Base-by-base conservation (phyloP, 371 early-diverging fungal genomes). In the Mucor velutinosus region DNA sequence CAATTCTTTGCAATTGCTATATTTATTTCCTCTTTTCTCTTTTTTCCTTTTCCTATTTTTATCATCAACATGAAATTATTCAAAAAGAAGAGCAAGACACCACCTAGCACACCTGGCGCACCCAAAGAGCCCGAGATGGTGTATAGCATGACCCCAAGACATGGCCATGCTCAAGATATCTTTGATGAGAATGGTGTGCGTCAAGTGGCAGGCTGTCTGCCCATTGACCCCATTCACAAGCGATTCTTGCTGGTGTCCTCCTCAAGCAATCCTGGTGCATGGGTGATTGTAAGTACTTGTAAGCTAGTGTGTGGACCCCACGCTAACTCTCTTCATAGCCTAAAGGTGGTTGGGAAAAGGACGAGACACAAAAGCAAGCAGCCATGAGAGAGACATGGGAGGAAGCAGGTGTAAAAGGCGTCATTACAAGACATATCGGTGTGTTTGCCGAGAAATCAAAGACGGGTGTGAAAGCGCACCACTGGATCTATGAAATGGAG, bases 311-410 rank as follows among this genome's bases (percentile, higher is more conserved):
- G 2, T 23, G 19, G 11, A 43, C 10, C 27, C 19, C 14, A 35
- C 21, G 30, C 33, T 55, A 5, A 55, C 57, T 23, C 25, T 61
- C 61, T 10, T 43, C 32, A 21, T 21, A 81, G 71, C 87, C 87
- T 19, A 87, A 87, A 59, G 87, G 87, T n/a, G 85, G 87, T 25
- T 85, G 85, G 87, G 87, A 85, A 63, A 80, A 75, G 51, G 84
- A 87, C 55, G 87, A 87, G 67, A 78, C 85, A 14, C 75, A 81
- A 64, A 80, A 84, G 69, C 80, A 84, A 58, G 87, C 87, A 25
- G 87, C 87, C 14, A 73, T 72, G 33, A 70, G 87, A 55, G 87
- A 87, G 64, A 87, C 87, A 5, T 87, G 83, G 79, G 87, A 87
- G 69, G 87, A 87, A 79, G 87, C 85, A 37, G 87, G 87, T 25